These are phyloP conservation scores for Cicer judaicum DNA, from an alignment of 306 rosid genomes.

Conservation along the genomic window DNA sequence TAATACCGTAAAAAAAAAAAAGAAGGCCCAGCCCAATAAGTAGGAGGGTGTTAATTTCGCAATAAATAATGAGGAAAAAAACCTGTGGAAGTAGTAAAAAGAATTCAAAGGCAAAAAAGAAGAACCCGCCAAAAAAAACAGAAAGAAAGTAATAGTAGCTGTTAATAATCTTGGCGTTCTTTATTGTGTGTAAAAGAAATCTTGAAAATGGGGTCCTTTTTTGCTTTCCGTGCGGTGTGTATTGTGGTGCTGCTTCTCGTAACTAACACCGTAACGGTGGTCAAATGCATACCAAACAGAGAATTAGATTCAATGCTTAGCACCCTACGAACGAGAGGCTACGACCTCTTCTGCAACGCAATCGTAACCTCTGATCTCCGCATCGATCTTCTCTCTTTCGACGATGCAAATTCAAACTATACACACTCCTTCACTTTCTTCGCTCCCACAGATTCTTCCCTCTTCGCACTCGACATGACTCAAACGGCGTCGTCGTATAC, in stretches of 20 bases:
- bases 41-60: not conserved
- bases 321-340: constrained; percentile 60
- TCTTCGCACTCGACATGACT: constrained; percentile 68
- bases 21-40: not conserved
- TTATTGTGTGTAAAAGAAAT: not conserved
- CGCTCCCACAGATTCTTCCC: constrained; percentile 69
- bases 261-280: not conserved
- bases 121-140: constrained; percentile 37
- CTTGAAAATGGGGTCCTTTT: constrained; percentile 45
- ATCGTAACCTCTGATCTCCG: constrained; percentile 69
- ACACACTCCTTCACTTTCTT: constrained; percentile 56
- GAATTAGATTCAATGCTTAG: constrained; percentile 60
- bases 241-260: constrained; percentile 15
- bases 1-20: too few species aligned
- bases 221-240: not conserved
- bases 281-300: constrained; percentile 38
- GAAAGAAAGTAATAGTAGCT: not conserved
- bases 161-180: not conserved
- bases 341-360: constrained; percentile 72
- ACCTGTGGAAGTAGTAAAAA: not conserved
- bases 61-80: constrained; percentile 8
- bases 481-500: constrained; percentile 58
- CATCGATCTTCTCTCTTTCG: constrained; percentile 36
- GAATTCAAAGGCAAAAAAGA: not conserved
- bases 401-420: not conserved